Evolutionary conservation across 371 early-diverging fungal genomes (phyloP).

Genomic region (Parasitella parasitica): DNA sequence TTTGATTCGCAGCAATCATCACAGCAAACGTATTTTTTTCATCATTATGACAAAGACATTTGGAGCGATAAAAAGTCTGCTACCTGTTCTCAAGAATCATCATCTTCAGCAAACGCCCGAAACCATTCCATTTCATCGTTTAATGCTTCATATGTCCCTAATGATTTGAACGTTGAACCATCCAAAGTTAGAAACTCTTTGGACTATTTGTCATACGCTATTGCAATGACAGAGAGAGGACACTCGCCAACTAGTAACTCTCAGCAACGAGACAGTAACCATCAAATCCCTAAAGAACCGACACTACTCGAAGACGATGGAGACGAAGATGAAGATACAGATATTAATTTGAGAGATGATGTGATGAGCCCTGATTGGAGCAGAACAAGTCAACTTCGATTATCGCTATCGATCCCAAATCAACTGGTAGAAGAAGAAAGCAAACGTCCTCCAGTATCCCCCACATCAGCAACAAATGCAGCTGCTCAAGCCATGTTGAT

Average conservation of each 20-base stretch:
- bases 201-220: slow-evolving; percentile 40
- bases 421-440: neutral
- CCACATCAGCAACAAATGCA: slow-evolving; percentile 28
- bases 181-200: slow-evolving; percentile 21
- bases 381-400: slow-evolving; percentile 18
- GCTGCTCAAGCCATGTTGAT: slow-evolving; percentile 43
- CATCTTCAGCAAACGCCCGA: neutral
- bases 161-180: slow-evolving; percentile 5
- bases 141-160: slow-evolving; percentile 3
- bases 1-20: neutral
- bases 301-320: neutral
- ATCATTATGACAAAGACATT: neutral
- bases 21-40: neutral
- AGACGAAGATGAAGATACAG: slow-evolving; percentile 15
- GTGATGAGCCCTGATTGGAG: slow-evolving; percentile 41
- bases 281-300: slow-evolving; percentile 10
- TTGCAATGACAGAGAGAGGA: slow-evolving; percentile 34
- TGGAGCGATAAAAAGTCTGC: neutral
- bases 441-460: neutral
- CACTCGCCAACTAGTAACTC: neutral
- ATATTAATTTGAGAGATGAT: slow-evolving; percentile 48
- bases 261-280: slow-evolving; percentile 18
- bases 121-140: slow-evolving; percentile 3
- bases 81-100: neutral
- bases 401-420: slow-evolving; percentile 1